phyloP scores from a whole-genome alignment of 2,329 filamentous ascomycete species.

The Xylariaceae sp. region DNA sequence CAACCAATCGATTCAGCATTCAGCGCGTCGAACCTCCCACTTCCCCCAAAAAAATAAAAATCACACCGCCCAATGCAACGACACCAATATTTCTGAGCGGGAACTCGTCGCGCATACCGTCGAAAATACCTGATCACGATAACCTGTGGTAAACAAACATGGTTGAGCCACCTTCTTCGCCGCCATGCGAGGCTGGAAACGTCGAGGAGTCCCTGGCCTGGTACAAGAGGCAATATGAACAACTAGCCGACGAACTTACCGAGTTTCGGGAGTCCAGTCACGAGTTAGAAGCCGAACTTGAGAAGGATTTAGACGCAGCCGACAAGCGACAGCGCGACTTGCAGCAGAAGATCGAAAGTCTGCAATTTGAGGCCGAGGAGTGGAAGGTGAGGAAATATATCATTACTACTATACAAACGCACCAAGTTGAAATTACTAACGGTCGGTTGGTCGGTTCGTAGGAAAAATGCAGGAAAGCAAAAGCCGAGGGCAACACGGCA shows the following conservation, averaged over 20 bases:
- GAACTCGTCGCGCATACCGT: constrained; percentile 22
- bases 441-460: constrained; percentile 40
- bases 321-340: constrained; percentile 89
- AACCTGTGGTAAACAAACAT: constrained; percentile 40
- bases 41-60: neutral
- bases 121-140: constrained; percentile 8
- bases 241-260: constrained; percentile 84
- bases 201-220: constrained; percentile 81
- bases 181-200: constrained; percentile 56
- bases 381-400: constrained; percentile 76
- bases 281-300: constrained; percentile 90
- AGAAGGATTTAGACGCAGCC: constrained; percentile 93
- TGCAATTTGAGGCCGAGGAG: constrained; percentile 91
- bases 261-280: constrained; percentile 95
- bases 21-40: neutral
- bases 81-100: constrained; percentile 21
- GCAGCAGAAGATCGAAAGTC: constrained; percentile 81
- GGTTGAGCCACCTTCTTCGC: constrained; percentile 65
- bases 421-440: constrained; percentile 20
- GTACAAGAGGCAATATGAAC: constrained; percentile 96
- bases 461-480: constrained; percentile 96
- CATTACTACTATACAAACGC: neutral
- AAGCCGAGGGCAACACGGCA: constrained; percentile 80
- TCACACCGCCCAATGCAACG: constrained; percentile 26
- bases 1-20: neutral